Evolutionary conservation across 108 stramenopile genomes (phyloP).

Genomic region (Cyclotella distinguenda): DNA sequence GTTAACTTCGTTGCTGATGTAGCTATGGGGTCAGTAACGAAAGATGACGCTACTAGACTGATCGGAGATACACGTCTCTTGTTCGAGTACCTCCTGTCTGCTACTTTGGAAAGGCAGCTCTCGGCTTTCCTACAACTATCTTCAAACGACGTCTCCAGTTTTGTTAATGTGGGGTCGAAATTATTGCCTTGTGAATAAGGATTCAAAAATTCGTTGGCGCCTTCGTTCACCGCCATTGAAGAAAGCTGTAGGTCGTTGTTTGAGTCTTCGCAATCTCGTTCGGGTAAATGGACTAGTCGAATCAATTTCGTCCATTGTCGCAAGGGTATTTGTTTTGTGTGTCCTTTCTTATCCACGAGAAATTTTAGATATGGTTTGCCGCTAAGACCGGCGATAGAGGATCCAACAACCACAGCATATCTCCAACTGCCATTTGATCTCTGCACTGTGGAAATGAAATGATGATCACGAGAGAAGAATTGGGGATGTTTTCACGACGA

Average conservation of each 20-base stretch:
- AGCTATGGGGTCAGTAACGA: background rate
- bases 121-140: slow-evolving; percentile 5
- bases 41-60: background rate
- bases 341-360: slow-evolving; percentile 7
- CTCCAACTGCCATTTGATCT: slow-evolving; percentile 8
- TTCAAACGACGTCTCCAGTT: background rate
- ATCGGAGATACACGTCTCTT: background rate
- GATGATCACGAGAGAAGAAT: too few species aligned
- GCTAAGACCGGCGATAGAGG: background rate
- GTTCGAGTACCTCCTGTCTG: background rate
- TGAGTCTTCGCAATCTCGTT: background rate
- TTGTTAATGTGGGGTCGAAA: background rate
- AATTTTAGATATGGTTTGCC: background rate
- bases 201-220: background rate
- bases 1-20: background rate
- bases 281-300: background rate
- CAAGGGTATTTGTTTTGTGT: slow-evolving; percentile 10
- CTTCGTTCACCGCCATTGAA: slow-evolving; percentile 2
- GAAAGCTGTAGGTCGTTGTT: background rate
- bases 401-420: slow-evolving; percentile 2
- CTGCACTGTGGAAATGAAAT: too few species aligned
- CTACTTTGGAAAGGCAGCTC: background rate
- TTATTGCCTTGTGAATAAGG: background rate
- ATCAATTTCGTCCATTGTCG: slow-evolving; percentile 9
- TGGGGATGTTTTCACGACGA: too few species aligned